These are phyloP conservation scores for Petunia hybrid DNA, from an alignment of 305 asterid genomes.

Conservation along the genomic window DNA sequence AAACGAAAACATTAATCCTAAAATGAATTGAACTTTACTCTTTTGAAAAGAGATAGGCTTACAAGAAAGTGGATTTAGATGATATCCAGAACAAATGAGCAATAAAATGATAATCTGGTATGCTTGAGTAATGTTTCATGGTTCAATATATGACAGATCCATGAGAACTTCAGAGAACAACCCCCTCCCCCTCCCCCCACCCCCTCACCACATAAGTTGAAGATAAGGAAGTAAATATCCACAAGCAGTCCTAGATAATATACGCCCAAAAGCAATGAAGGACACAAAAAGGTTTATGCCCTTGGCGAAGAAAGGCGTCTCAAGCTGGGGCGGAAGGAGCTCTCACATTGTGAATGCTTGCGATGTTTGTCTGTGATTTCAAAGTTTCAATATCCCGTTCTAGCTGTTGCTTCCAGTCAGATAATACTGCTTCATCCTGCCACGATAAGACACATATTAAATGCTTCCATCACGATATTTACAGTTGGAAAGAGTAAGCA, in stretches of 20 bases:
- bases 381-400: constrained; percentile 86
- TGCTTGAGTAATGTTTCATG: neutral
- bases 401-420: constrained; percentile 85
- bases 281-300: neutral
- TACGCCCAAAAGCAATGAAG: constrained; percentile 23
- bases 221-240: neutral
- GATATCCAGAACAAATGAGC: constrained; percentile 11
- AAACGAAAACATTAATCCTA: neutral
- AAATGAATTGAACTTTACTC: neutral
- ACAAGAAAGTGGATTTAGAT: constrained; percentile 20
- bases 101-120: neutral
- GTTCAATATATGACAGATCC: neutral
- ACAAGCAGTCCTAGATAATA: neutral
- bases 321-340: constrained; percentile 34
- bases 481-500: constrained; percentile 27
- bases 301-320: constrained; percentile 17
- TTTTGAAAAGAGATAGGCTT: constrained; percentile 16
- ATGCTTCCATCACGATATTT: constrained; percentile 28
- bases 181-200: too few species aligned
- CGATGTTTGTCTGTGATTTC: constrained; percentile 78
- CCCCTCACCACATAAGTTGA: neutral
- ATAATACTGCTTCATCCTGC: constrained; percentile 77
- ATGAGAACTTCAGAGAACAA: constrained; percentile 15
- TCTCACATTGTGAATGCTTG: constrained; percentile 72
- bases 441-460: constrained; percentile 21